A percentile compares a stretch with the other conserved stretches of the same genome.
phyloP scores from a whole-genome alignment of 441 rosid genomes.

The Kokia cookei region DNA sequence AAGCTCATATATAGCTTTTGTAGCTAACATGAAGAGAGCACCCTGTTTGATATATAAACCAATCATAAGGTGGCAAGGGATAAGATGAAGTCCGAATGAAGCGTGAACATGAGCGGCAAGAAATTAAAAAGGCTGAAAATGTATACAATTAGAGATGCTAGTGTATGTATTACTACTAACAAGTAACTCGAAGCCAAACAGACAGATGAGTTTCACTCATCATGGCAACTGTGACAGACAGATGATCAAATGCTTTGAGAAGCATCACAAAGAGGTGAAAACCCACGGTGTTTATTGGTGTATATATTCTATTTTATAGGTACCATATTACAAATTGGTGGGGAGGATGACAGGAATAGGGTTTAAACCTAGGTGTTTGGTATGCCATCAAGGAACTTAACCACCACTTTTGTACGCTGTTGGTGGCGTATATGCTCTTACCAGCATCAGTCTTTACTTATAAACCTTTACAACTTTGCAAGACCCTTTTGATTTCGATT shows the following conservation, averaged over 20 bases:
- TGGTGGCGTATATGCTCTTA: background rate
- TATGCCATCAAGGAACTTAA: too few relatives aligned
- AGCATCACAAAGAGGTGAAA: background rate
- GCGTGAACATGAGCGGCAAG: background rate
- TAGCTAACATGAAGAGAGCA: background rate
- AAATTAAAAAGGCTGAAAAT: background rate
- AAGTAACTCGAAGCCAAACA: background rate
- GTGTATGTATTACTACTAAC: too few relatives aligned
- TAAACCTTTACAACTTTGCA: background rate
- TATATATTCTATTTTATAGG: too few relatives aligned
- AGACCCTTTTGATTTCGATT: background rate
- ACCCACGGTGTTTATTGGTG: background rate
- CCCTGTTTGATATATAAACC: background rate
- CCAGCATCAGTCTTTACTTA: background rate
- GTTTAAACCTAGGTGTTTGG: too few relatives aligned
- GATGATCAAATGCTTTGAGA: background rate
- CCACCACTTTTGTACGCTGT: too few relatives aligned
- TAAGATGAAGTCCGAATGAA: too few relatives aligned
- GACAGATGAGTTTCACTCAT: too few relatives aligned
- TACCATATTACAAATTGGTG: too few relatives aligned
- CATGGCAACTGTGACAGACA: background rate
- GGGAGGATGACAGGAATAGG: too few relatives aligned
- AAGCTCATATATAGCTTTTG: background rate
- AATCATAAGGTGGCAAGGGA: too few relatives aligned
- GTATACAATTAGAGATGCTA: background rate